These are phyloP conservation scores for Lojkania enalia DNA, from an alignment of 2,329 filamentous ascomycete genomes.

Conservation along the genomic window DNA sequence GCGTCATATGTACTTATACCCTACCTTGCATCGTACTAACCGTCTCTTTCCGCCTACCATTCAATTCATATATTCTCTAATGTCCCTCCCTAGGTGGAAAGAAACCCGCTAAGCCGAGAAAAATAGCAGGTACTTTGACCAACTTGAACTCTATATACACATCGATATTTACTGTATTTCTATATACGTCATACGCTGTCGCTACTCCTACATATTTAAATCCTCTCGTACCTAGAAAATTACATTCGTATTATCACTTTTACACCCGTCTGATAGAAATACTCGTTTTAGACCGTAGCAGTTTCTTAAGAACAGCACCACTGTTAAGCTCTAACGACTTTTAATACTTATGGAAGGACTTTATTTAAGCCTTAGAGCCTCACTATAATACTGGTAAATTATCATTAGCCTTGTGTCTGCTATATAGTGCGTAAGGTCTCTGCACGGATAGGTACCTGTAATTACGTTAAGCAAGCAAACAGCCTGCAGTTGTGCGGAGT, in stretches of 20 bases:
- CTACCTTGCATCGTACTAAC: too few species aligned
- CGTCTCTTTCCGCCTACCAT: too few species aligned
- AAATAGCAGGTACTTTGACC: conserved; percentile 5
- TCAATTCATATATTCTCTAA: background rate
- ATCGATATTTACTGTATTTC: conserved; percentile 5
- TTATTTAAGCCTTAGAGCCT: conserved; percentile 3
- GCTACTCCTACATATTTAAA: background rate
- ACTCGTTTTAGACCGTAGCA: background rate
- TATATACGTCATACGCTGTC: conserved; percentile 1
- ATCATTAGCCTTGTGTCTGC: conserved; percentile 1
- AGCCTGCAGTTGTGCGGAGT: too few species aligned
- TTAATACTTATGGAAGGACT: conserved; percentile 1
- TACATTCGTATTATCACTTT: background rate
- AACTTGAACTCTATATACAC: conserved; percentile 3
- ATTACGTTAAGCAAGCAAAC: too few species aligned
- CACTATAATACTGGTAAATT: background rate
- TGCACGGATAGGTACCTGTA: too few species aligned
- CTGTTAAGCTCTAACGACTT: background rate
- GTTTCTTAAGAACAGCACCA: background rate
- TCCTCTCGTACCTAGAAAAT: background rate
- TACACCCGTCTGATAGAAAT: background rate
- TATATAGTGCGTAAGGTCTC: too few species aligned
- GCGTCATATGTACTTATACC: too few species aligned
- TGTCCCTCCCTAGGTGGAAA: conserved; percentile 1
- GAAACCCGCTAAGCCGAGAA: background rate